These are phyloP conservation scores for Peronosclerospora sorghi DNA, from an alignment of 352 stramenopile species.

Conservation along the genomic window DNA sequence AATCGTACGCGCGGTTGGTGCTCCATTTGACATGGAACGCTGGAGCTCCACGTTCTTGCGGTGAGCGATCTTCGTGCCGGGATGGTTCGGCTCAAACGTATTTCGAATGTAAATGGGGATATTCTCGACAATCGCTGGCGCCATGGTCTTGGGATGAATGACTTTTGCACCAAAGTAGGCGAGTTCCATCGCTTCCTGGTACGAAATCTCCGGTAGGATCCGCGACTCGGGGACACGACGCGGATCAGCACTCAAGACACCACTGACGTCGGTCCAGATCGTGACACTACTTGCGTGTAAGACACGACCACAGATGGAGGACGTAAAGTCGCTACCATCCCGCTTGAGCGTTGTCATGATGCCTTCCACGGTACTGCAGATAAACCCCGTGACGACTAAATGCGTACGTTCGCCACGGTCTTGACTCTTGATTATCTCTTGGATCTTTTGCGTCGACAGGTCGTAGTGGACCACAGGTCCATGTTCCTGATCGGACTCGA, in stretches of 20 bases:
- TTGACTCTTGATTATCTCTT: conserved; percentile 32
- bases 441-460: conserved; percentile 51
- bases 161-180: conserved; percentile 98
- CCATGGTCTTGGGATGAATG: conserved; percentile 96
- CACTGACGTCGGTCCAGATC: conserved; percentile 97
- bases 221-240: conserved; percentile 88
- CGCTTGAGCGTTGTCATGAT: conserved; percentile 95
- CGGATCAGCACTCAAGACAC: conserved; percentile 91
- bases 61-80: conserved; percentile 71
- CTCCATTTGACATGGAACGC: conserved; percentile 48
- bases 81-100: conserved; percentile 87
- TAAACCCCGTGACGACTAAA: conserved; percentile 94
- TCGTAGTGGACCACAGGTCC: conserved; percentile 72
- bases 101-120: conserved; percentile 98
- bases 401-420: conserved; percentile 38
- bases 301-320: conserved; percentile 93
- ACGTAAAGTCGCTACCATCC: conserved; percentile 94
- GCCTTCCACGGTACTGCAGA: conserved; percentile 90
- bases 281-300: conserved; percentile 85
- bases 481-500: conserved; percentile 71
- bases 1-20: conserved; percentile 52
- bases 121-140: conserved; percentile 69
- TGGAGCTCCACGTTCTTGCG: conserved; percentile 46
- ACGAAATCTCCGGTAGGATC: conserved; percentile 88
- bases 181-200: conserved; percentile 97